A percentile compares a stretch with the other conserved stretches of the same genome.
These are phyloP conservation scores for Wickerhamomyces pijperi DNA, from an alignment of 805 yeast species.

Conservation along the genomic window DNA sequence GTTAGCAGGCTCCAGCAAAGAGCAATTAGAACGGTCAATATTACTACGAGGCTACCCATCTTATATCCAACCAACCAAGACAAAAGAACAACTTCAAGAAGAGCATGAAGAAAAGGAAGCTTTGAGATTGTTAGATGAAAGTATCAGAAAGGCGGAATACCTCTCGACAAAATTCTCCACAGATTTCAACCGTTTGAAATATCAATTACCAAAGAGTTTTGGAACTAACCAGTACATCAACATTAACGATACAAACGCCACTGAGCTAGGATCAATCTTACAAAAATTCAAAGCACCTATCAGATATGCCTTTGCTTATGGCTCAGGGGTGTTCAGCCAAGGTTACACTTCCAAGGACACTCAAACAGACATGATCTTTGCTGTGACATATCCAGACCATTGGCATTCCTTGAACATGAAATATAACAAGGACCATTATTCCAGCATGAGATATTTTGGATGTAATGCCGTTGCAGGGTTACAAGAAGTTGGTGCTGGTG, in stretches of 20 bases:
- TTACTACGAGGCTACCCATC: background rate
- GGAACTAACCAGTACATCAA: constrained; percentile 48
- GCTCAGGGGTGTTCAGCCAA: constrained; percentile 87
- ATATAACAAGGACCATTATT: constrained; percentile 68
- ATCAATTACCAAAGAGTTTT: constrained; percentile 39
- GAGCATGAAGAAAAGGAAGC: constrained; percentile 4
- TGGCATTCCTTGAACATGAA: constrained; percentile 71
- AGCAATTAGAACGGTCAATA: background rate
- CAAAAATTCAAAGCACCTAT: constrained; percentile 61
- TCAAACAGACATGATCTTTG: constrained; percentile 79
- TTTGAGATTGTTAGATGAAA: constrained; percentile 13
- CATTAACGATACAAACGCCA: constrained; percentile 29
- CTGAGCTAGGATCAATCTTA: constrained; percentile 36
- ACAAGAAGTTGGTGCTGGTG: constrained; percentile 75
- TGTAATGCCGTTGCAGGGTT: constrained; percentile 42
- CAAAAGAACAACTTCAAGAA: background rate
- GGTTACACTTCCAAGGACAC: constrained; percentile 38
- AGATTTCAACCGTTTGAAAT: constrained; percentile 3
- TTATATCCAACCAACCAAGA: background rate
- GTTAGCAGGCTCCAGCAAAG: background rate
- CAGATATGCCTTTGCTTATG: constrained; percentile 81
- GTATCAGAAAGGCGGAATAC: constrained; percentile 16
- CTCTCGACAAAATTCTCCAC: constrained; percentile 11
- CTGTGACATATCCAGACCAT: constrained; percentile 59
- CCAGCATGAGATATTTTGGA: constrained; percentile 52